These are phyloP conservation scores for Fusarium chlamydosporum DNA, from an alignment of 2,329 filamentous ascomycete species.

Conservation along the genomic window DNA sequence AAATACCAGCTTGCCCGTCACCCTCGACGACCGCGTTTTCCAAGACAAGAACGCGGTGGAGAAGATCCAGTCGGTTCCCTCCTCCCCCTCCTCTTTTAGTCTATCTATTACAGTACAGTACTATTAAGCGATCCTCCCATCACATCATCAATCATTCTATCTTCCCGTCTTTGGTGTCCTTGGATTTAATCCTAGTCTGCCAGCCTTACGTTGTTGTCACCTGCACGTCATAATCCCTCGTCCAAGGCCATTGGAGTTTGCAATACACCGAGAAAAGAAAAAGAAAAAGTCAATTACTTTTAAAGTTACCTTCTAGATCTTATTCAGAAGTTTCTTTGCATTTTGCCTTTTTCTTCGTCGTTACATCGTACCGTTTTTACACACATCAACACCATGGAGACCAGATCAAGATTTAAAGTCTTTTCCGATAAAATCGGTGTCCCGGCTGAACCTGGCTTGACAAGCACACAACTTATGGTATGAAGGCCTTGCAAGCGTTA, in stretches of 20 bases:
- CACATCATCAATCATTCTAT: conserved; percentile 5
- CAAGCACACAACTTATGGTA: conserved; percentile 83
- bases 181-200: conserved; percentile 29
- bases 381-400: conserved; percentile 44
- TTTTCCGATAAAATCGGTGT: conserved; percentile 76
- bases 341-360: conserved; percentile 2
- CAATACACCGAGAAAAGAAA: neutral
- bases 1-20: conserved; percentile 44
- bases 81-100: neutral
- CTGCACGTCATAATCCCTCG: conserved; percentile 43
- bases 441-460: conserved; percentile 81
- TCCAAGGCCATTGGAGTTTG: conserved; percentile 7
- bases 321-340: conserved; percentile 7
- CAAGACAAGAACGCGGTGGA: conserved; percentile 34
- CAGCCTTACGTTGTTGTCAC: conserved; percentile 29
- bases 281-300: conserved; percentile 14
- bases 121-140: conserved; percentile 24
- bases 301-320: conserved; percentile 19
- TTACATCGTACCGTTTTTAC: neutral
- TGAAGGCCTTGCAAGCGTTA: conserved; percentile 35
- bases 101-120: too few relatives aligned
- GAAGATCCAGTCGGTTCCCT: conserved; percentile 29
- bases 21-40: conserved; percentile 32
- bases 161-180: conserved; percentile 22
- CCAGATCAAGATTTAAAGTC: conserved; percentile 57